Evolutionary conservation across 225 moss, liverwort and hornwort species (phyloP), one percentile per base, ranked within the genome.

Genomic region (Straminergon stramineum): DNA sequence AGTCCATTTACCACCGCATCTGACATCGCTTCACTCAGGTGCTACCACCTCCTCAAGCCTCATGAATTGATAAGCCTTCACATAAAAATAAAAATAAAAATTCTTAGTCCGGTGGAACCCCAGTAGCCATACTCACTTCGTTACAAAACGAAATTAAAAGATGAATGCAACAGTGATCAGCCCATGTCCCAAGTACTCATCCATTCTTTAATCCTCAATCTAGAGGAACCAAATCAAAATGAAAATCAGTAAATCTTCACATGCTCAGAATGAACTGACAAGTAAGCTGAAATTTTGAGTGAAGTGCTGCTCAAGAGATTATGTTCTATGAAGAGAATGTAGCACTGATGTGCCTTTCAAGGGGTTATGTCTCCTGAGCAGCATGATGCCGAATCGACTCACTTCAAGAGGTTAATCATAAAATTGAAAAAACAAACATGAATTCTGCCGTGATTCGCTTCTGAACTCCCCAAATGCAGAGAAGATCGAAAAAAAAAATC

Each of bases 1-100:
- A 97, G 91, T 52, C 97, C 97, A 90, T 97, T 97, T 71, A 97
- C 93, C 83, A 96, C 89, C 23, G 97, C 95, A 88, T 96, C 97
- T 86, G 97, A 96, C 96, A 96, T 96, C 56, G 77, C 89, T 87
- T 75, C 76, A 88, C 71, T 87, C 71, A 75, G 75, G 28, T n/a
- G 66, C 77, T 68, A 39, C 83, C 39, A 82, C 75, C 75, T 68
- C 81, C 84, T 68, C 80, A 62, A 81, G 64, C 58, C 51, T 22
- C 89, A 79, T 91, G 77, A 84, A 87, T 73, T 41, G 14, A 62
- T 18, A 84, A 48, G 15, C 71, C 78, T 91, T 75, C 82, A 53
- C 75, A 80, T 35, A 35, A 55, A 65, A 74, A n/a, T 31, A 5
- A 52, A 13, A 56, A 75, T 17, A 28, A 27, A 77, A 77, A 63